phyloP scores from a whole-genome alignment of 805 yeast genomes.

The Ogataea polymorpha region DNA sequence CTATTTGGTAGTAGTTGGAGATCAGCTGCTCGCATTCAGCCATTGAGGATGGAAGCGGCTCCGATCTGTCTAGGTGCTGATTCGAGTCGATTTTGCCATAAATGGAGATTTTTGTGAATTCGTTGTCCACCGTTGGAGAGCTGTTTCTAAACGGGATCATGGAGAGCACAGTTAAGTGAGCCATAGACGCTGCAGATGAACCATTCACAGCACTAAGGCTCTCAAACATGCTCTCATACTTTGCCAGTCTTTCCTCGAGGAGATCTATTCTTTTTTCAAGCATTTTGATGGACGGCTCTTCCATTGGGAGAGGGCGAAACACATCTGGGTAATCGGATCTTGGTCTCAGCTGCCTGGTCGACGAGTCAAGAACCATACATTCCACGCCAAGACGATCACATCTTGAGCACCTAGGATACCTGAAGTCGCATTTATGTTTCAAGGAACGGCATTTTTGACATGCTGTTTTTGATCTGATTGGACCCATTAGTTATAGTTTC shows the following conservation, averaged over 20 bases:
- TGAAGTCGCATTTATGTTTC: slow-evolving; percentile 25
- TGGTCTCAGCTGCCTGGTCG: slow-evolving; percentile 10
- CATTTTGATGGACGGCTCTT: neutral
- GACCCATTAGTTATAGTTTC: slow-evolving; percentile 10
- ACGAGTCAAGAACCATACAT: slow-evolving; percentile 20
- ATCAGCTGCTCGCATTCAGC: slow-evolving; percentile 9
- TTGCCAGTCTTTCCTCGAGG: slow-evolving; percentile 4
- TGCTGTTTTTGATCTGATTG: slow-evolving; percentile 12
- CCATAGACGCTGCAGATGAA: slow-evolving; percentile 1
- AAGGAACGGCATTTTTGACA: slow-evolving; percentile 25
- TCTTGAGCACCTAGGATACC: slow-evolving; percentile 23
- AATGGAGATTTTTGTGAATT: slow-evolving; percentile 15
- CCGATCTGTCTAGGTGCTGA: neutral
- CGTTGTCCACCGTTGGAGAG: slow-evolving; percentile 6
- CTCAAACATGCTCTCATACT: neutral
- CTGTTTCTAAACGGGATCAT: slow-evolving; percentile 17
- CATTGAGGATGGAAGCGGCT: slow-evolving; percentile 8
- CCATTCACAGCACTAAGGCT: too few relatives aligned
- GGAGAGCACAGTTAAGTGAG: slow-evolving; percentile 15
- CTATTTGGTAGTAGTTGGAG: slow-evolving; percentile 15
- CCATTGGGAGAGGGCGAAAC: too few relatives aligned
- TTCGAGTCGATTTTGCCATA: slow-evolving; percentile 14
- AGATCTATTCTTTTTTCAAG: slow-evolving; percentile 2
- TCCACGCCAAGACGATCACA: slow-evolving; percentile 16
- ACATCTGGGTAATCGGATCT: neutral